Percentiles rank a stretch among this genome's conserved stretches.
These are phyloP conservation scores for Recurvomyces mirabilis DNA, from an alignment of 495 filamentous ascomycete species.

Conservation along the genomic window DNA sequence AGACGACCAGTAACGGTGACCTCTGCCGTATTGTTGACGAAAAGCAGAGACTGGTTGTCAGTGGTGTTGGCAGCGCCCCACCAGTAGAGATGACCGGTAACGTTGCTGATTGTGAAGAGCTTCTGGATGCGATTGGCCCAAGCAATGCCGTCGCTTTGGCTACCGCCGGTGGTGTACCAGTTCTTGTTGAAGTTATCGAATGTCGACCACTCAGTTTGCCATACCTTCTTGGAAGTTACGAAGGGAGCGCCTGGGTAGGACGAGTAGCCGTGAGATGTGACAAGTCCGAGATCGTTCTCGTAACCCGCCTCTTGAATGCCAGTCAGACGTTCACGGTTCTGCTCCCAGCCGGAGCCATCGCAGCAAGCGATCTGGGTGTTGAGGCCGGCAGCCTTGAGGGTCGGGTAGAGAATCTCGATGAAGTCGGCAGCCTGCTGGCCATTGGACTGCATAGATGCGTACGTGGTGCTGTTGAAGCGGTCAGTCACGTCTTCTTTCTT, in stretches of 20 bases:
- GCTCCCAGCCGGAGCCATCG: conserved; percentile 41
- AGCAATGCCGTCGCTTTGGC: conserved; percentile 39
- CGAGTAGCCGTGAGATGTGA: conserved; percentile 42
- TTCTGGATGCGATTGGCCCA: conserved; percentile 46
- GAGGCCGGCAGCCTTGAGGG: conserved; percentile 32
- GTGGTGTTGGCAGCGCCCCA: conserved; percentile 33
- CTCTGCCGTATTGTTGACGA: conserved; percentile 34
- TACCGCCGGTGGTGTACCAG: conserved; percentile 42
- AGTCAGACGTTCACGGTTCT: conserved; percentile 28
- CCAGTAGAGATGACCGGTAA: conserved; percentile 44
- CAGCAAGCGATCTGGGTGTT: conserved; percentile 38
- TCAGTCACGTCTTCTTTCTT: too few species aligned
- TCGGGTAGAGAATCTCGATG: conserved; percentile 35
- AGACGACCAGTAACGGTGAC: conserved; percentile 33
- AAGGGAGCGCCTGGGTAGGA: conserved; percentile 31
- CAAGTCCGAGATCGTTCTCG: conserved; percentile 31
- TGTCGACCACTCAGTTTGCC: conserved; percentile 44
- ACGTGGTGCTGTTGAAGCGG: conserved; percentile 25
- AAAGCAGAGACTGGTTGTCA: conserved; percentile 19
- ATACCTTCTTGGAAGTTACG: conserved; percentile 33
- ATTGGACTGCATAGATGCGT: conserved; percentile 37
- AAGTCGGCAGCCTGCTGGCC: conserved; percentile 42
- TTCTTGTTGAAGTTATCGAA: conserved; percentile 35
- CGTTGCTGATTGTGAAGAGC: conserved; percentile 34
- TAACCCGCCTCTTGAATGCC: conserved; percentile 35